Conservation (phyloP, 176 grass and related monocot genomes). For the Themeda triandra region DNA sequence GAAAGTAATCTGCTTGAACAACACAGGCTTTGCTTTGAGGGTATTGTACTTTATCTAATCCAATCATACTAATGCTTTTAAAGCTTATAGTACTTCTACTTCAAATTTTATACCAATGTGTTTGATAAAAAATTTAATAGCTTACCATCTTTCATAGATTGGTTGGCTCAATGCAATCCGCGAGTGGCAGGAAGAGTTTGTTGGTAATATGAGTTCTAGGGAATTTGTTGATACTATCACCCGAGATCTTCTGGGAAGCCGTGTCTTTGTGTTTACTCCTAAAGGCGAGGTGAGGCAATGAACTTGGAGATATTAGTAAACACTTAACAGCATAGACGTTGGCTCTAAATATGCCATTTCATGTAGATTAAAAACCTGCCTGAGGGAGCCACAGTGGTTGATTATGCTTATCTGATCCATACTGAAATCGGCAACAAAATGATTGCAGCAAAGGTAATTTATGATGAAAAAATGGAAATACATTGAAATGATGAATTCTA, state of each 20-base stretch:
- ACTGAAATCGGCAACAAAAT: conserved; percentile 99
- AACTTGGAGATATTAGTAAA: conserved; percentile 2
- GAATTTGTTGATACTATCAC: conserved; percentile 97
- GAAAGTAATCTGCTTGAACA: conserved; percentile 75
- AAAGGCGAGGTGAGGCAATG: conserved; percentile 91
- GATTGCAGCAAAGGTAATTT: conserved; percentile 82
- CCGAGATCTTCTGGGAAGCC: conserved; percentile 87
- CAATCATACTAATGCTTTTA: conserved; percentile 6
- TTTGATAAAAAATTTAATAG: background rate
- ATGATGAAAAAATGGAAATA: conserved; percentile 11
- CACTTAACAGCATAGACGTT: background rate
- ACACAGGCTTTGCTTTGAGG: conserved; percentile 82
- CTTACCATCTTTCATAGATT: conserved; percentile 57
- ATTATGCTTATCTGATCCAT: conserved; percentile 99
- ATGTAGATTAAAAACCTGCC: conserved; percentile 93
- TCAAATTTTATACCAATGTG: conserved; percentile 1
- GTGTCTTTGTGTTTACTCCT: conserved; percentile 96
- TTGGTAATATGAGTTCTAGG: conserved; percentile 97
- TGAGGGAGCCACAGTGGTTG: conserved; percentile 91
- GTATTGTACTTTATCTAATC: conserved; percentile 44
- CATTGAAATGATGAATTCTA: conserved; percentile 30
- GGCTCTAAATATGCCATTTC: conserved; percentile 12
- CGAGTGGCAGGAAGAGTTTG: conserved; percentile 99
- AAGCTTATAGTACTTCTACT: background rate
- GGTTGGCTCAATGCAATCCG: conserved; percentile 98